Conservation (phyloP, 2,329 filamentous ascomycete species). For the Fusarium cicatricum region DNA sequence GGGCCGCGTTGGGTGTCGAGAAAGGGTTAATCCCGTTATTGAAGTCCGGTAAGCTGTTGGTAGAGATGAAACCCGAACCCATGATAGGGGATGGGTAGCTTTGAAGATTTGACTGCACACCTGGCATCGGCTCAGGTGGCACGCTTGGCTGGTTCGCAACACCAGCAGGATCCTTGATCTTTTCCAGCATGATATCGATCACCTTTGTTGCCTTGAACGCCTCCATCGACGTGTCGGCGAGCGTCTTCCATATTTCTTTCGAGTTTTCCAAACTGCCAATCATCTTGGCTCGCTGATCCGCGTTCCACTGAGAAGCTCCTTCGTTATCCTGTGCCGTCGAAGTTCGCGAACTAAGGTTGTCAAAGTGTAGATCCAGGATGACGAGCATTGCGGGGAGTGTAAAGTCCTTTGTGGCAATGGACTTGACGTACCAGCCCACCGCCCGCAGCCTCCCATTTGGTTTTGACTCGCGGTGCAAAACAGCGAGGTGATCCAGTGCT, state of each 20-base stretch:
- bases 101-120: conserved; percentile 49
- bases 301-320: conserved; percentile 63
- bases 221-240: conserved; percentile 83
- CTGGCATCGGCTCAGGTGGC: conserved; percentile 37
- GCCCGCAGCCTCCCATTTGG: conserved; percentile 74
- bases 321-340: conserved; percentile 52
- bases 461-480: conserved; percentile 77
- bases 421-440: conserved; percentile 81
- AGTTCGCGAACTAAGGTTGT: conserved; percentile 58
- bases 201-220: conserved; percentile 86
- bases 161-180: conserved; percentile 61
- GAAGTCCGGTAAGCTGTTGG: conserved; percentile 41
- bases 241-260: conserved; percentile 79
- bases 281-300: conserved; percentile 76
- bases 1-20: conserved; percentile 48
- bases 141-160: conserved; percentile 15
- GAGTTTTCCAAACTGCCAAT: conserved; percentile 76
- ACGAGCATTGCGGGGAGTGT: conserved; percentile 86
- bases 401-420: conserved; percentile 85
- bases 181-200: conserved; percentile 84
- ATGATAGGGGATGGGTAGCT: conserved; percentile 47
- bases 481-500: conserved; percentile 79
- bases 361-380: conserved; percentile 81
- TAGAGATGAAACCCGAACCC: conserved; percentile 37
- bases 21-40: conserved; percentile 43